These are phyloP conservation scores for Haplosporangium sp. DNA, from an alignment of 371 early-diverging fungal genomes.

Conservation along the genomic window DNA sequence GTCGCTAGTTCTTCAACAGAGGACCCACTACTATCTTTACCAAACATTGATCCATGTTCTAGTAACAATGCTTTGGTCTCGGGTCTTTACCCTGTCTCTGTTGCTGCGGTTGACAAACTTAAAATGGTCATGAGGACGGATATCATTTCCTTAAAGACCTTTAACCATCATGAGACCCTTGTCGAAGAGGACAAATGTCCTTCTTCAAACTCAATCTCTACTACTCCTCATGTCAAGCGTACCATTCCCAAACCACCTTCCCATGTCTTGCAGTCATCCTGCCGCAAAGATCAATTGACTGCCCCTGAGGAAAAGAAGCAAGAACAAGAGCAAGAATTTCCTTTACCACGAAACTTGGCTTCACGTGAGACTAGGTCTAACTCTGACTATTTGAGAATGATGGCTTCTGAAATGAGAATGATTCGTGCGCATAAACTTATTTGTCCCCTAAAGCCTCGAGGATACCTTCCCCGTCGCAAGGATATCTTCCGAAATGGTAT, in stretches of 20 bases:
- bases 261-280: not conserved
- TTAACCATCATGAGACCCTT: constrained; percentile 46
- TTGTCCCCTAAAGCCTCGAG: constrained; percentile 66
- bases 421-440: constrained; percentile 71
- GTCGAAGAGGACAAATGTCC: constrained; percentile 20
- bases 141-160: constrained; percentile 48
- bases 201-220: not conserved
- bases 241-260: not conserved
- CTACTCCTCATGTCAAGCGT: constrained; percentile 12
- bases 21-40: constrained; percentile 22
- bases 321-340: constrained; percentile 1
- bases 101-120: constrained; percentile 50
- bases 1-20: constrained; percentile 31
- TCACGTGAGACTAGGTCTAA: constrained; percentile 66
- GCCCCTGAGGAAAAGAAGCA: not conserved
- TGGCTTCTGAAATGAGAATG: constrained; percentile 71
- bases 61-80: not conserved
- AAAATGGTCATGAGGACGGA: constrained; percentile 42
- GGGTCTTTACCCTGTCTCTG: constrained; percentile 33
- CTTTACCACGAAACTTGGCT: constrained; percentile 45
- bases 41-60: not conserved
- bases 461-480: constrained; percentile 64
- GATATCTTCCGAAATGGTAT: constrained; percentile 49
- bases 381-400: constrained; percentile 67
- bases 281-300: not conserved